Conservation (phyloP, 148 eudicot species). For the Chenopodium album region DNA sequence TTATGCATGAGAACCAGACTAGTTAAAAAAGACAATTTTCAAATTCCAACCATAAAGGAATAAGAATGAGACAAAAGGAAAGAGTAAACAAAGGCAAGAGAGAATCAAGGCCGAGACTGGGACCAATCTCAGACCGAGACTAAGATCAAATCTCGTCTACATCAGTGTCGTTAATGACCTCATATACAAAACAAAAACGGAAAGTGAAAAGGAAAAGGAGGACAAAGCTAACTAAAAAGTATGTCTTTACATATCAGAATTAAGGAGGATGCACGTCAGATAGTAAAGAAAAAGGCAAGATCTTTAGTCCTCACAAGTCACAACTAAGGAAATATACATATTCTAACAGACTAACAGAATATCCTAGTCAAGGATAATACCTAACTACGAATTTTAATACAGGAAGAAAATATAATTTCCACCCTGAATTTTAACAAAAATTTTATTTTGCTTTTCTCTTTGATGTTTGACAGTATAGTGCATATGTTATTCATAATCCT, state of each 20-base stretch:
- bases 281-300: not conserved
- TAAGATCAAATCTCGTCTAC: not conserved
- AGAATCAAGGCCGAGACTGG: no score
- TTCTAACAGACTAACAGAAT: not conserved
- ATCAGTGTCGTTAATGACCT: no score
- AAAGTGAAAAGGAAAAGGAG: not conserved
- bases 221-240: not conserved
- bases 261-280: constrained; percentile 19
- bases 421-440: not conserved
- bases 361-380: not conserved
- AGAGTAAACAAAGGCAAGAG: not conserved
- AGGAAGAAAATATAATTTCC: not conserved
- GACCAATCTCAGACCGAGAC: no score
- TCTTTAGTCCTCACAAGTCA: not conserved
- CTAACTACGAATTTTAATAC: not conserved
- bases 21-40: constrained; percentile 3
- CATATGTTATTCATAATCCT: not conserved
- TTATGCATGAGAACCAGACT: constrained; percentile 1
- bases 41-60: constrained; percentile 13
- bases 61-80: not conserved
- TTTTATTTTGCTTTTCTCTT: not conserved
- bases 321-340: not conserved
- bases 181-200: not conserved
- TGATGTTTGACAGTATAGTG: not conserved
- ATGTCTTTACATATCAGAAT: constrained; percentile 22